Evolutionary conservation across 371 early-diverging fungal genomes (phyloP).

Genomic region (Mucor racemosus): DNA sequence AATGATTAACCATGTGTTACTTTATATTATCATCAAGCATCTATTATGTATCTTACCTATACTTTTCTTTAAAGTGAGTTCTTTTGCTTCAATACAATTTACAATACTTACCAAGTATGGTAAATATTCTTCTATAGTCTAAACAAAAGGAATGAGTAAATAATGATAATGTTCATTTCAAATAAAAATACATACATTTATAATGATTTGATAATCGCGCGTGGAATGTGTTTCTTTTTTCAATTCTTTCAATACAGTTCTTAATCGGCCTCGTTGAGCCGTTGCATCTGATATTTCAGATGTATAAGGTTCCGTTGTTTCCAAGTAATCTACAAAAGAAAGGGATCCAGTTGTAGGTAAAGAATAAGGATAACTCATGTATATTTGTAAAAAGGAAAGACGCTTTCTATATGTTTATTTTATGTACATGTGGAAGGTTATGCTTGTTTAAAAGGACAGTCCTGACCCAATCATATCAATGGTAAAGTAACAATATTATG

Average conservation of each 20-base stretch:
- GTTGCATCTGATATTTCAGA: constrained; percentile 66
- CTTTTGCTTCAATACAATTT: constrained; percentile 55
- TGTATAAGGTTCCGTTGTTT: constrained; percentile 44
- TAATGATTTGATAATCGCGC: constrained; percentile 58
- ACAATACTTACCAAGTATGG: constrained; percentile 61
- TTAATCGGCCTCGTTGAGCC: constrained; percentile 61
- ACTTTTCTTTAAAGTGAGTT: constrained; percentile 45
- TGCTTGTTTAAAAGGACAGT: background rate
- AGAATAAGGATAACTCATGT: constrained; percentile 64
- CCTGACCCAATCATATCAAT: constrained; percentile 1
- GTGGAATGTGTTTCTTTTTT: constrained; percentile 58
- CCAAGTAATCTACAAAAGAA: constrained; percentile 62
- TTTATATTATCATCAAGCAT: background rate
- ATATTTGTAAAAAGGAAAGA: background rate
- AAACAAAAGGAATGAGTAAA: background rate
- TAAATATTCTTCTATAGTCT: constrained; percentile 69
- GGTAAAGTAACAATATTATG: constrained; percentile 27
- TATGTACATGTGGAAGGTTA: constrained; percentile 1
- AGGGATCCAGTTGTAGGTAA: constrained; percentile 67
- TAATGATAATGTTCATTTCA: background rate
- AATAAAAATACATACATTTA: constrained; percentile 33
- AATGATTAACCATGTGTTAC: background rate
- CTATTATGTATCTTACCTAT: constrained; percentile 32
- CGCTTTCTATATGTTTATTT: background rate
- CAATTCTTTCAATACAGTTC: constrained; percentile 60